Conservation (phyloP, 2,329 filamentous ascomycete species). For the Capronia epimyces region DNA sequence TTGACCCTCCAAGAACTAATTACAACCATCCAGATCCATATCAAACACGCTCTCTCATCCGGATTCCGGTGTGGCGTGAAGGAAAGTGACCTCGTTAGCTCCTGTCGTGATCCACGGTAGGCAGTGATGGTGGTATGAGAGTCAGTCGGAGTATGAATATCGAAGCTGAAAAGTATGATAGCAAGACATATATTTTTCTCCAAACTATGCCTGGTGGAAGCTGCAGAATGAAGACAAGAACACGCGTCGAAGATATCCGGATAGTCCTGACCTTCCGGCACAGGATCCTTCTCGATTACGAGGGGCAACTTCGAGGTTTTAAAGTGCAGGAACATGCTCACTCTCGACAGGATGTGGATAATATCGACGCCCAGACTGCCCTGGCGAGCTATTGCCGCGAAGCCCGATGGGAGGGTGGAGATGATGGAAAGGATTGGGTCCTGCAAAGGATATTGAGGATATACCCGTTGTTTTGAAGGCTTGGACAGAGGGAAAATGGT, state of each 20-base stretch:
- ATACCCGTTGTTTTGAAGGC: constrained; percentile 6
- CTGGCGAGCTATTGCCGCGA: constrained; percentile 10
- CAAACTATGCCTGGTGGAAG: constrained; percentile 15
- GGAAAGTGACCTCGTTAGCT: constrained; percentile 16
- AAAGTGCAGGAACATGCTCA: constrained; percentile 11
- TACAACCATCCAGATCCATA: constrained; percentile 19
- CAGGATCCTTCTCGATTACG: constrained; percentile 3
- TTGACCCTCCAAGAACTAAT: constrained; percentile 12
- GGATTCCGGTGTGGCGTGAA: constrained; percentile 1
- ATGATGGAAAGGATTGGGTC: constrained; percentile 7
- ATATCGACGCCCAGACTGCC: constrained; percentile 11
- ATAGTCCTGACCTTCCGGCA: constrained; percentile 12
- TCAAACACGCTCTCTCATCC: constrained; percentile 11
- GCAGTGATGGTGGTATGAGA: constrained; percentile 9
- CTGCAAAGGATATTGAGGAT: constrained; percentile 14
- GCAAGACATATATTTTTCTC: constrained; percentile 19
- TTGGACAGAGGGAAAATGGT: constrained; percentile 11
- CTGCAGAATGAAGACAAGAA: constrained; percentile 18
- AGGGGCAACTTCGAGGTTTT: constrained; percentile 1
- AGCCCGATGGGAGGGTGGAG: constrained; percentile 5
- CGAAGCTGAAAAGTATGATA: constrained; percentile 18
- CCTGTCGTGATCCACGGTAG: constrained; percentile 14
- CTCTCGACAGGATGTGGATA: constrained; percentile 16
- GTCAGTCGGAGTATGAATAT: constrained; percentile 7
- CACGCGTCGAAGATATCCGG: constrained; percentile 18